These are phyloP conservation scores for Tetrahymena thermophila DNA, from an alignment of 73 alveolate genomes.

Conservation along the genomic window DNA sequence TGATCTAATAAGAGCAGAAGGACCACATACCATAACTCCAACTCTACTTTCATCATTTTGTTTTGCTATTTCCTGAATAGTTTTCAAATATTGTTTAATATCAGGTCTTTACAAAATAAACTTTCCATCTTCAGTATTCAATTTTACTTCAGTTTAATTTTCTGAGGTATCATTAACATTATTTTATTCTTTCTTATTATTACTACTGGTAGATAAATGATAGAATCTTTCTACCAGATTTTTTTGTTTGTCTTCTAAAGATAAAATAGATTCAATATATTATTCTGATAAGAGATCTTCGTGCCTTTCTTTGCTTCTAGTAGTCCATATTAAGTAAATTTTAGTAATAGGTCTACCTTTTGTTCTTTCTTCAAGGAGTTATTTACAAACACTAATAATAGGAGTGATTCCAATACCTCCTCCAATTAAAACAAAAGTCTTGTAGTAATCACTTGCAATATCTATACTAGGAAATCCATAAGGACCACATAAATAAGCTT, in stretches of 20 bases:
- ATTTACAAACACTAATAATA: neutral
- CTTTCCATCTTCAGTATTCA: neutral
- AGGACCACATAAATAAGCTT: neutral
- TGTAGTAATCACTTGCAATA: neutral
- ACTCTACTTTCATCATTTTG: neutral
- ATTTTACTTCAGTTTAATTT: neutral
- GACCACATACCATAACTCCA: neutral
- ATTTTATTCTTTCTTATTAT: neutral
- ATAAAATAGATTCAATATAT: neutral
- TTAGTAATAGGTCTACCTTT: neutral
- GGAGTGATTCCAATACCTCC: neutral
- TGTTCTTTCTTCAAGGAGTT: neutral
- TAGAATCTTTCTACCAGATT: neutral
- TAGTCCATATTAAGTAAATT: neutral
- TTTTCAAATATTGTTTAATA: neutral
- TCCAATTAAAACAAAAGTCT: neutral
- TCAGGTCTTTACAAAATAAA: neutral
- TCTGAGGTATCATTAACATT: neutral
- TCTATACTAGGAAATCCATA: neutral
- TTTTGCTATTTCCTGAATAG: neutral
- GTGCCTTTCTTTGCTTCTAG: neutral
- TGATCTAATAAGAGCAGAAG: neutral
- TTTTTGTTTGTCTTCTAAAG: neutral
- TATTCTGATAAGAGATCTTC: neutral
- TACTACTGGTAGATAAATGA: neutral